Evolutionary conservation across 192 early-diverging fungal genomes (phyloP), one percentile per base, ranked within the genome.

Genomic region (Umbelopsis sp.): DNA sequence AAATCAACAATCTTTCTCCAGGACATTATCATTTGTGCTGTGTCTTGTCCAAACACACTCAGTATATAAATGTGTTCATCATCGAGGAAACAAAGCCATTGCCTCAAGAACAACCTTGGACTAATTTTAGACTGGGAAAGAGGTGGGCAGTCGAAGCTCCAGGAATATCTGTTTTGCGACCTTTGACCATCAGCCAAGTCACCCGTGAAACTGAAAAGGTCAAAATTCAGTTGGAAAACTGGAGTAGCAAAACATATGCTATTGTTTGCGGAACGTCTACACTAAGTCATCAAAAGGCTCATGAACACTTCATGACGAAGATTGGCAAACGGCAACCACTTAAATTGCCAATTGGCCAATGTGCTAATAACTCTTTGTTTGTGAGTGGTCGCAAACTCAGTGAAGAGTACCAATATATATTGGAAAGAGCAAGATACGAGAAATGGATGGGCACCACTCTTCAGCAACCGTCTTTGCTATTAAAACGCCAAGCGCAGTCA

Each of bases 331-430:
- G 25, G 13, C 30, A 25, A 1, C 11, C 4, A 7, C 15, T 61
- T 11, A 22, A 35, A 13, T 25, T 5, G 10, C 25, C 27, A 35
- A 13, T 61, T 6, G 55, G 55, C 11, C 15, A 61, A 27, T 13
- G 55, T n/a, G n/a, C 49, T 12, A 58, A 46, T 50, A 20, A 25
- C 21, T 52, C 76, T 6, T n/a, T 72, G 3, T 79, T 66, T 50
- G 35, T 79, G 4, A 73, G 71, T 21, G 77, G 79, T 4, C 64
- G 80, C 18, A 69, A 73, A 12, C 37, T 85, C 3, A 76, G 84
- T 10, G 84, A 85, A 35, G 84, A 85, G 33, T 78, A 85, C 48
- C 81, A 85, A 46, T 85, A 85, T 53, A 80, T 85, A 7, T n/a
- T 85, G 58, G 80, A 85, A 20, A 73, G 84, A 46, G 67, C 73